Base-by-base conservation (phyloP, 257 asterid species). In the Solanum corneliomulleri region DNA sequence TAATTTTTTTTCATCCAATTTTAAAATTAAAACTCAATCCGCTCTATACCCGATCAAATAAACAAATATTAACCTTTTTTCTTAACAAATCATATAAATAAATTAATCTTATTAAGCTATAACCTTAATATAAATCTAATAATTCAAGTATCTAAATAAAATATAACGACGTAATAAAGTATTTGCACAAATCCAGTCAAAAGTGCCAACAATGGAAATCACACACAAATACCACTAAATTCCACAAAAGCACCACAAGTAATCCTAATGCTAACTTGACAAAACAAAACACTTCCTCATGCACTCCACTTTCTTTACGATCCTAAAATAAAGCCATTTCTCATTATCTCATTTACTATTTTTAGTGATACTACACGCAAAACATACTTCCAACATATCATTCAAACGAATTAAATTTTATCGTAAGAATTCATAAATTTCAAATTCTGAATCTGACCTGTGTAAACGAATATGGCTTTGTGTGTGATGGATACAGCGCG, bases 401-500 rank as follows among this genome's bases (percentile, higher is more conserved):
- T 20, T 77, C 8, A 42, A 39, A 39, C 11, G 11, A 71, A 35
- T 45, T 71, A 10, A 71, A 33, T 35, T 35, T 56, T 20, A 71
- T 12, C 3, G 2, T 11, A 25, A 8, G 7, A 9, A 2, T 33
- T 31, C 0, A 0, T 72, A 72, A 72, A 37, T 6, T 74, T 74
- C 3, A 77, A 77, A 44, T 47, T 16, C 3, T 42, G 5, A 77
- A 44, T 27, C 21, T 12, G 0, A 27, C 21, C 18, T 25, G 33
- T 3, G 33, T 25, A 11, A 9, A 1, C 23, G 8, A n/a, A 77
- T n/a, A 85, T 85, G 87, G 69, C 47, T 44, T 16, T 68, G 68
- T 91, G 93, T 58, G 89, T 84, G 29, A 85, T 90, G 13, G 92
- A 91, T 47, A 52, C 90, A 6, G 87, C 80, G 37, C 83, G 91